Evolutionary conservation across 2,329 filamentous ascomycete species (phyloP).

Genomic region (Huntiella bhutanensis): DNA sequence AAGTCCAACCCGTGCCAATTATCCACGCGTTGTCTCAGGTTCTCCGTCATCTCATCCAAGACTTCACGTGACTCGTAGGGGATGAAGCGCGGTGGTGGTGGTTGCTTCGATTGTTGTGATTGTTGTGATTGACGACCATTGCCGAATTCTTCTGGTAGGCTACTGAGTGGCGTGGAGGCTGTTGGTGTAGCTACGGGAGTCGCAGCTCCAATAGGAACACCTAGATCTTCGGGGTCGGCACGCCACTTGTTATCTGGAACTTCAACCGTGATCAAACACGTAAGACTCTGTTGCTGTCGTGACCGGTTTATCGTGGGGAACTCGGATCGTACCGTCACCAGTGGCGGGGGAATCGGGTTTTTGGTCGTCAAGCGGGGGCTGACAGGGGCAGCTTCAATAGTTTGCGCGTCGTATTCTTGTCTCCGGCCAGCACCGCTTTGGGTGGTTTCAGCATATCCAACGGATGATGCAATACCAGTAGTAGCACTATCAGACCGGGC

Average conservation of each 20-base stretch:
- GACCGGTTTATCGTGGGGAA: slow-evolving; percentile 88
- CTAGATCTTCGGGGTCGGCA: slow-evolving; percentile 65
- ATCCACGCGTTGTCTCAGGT: slow-evolving; percentile 70
- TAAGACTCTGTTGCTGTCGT: slow-evolving; percentile 83
- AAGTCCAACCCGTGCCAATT: slow-evolving; percentile 98
- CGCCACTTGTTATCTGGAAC: slow-evolving; percentile 85
- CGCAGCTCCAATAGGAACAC: slow-evolving; percentile 26
- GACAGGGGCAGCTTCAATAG: slow-evolving; percentile 73
- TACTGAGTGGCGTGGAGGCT: slow-evolving; percentile 4
- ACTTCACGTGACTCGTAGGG: slow-evolving; percentile 60
- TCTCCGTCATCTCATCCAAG: slow-evolving; percentile 71
- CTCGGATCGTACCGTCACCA: slow-evolving; percentile 87
- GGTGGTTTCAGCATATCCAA: slow-evolving; percentile 60
- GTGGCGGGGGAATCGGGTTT: slow-evolving; percentile 78
- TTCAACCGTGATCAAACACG: slow-evolving; percentile 84
- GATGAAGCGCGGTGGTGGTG: slow-evolving; percentile 35
- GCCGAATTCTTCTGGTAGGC: slow-evolving; percentile 23
- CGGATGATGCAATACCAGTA: slow-evolving; percentile 55
- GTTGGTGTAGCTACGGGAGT: slow-evolving; percentile 15
- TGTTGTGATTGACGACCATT: slow-evolving; percentile 20
- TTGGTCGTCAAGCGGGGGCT: slow-evolving; percentile 53
- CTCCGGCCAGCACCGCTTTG: slow-evolving; percentile 51
- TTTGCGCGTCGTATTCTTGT: slow-evolving; percentile 90
- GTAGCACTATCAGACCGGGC: slow-evolving; percentile 55
- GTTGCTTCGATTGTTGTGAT: background rate